Percentiles rank a stretch among this genome's conserved stretches.
These are phyloP conservation scores for Hypsizygus marmoreus DNA, from an alignment of 768 basidiomycete species.

Conservation along the genomic window DNA sequence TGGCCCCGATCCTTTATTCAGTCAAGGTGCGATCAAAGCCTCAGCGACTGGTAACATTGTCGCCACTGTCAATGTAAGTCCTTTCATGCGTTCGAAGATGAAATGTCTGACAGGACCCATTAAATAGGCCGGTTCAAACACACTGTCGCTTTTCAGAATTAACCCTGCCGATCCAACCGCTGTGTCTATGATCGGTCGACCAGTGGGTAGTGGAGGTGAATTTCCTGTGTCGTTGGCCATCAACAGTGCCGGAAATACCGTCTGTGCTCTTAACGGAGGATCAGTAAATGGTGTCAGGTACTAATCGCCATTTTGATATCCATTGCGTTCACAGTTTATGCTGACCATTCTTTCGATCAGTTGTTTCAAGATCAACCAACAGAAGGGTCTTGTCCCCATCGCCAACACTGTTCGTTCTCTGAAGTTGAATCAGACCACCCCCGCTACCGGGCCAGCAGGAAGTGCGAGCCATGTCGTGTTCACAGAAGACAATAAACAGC, in stretches of 20 bases:
- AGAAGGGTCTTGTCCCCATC: conserved; percentile 39
- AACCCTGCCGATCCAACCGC: conserved; percentile 43
- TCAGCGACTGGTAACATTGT: conserved; percentile 34
- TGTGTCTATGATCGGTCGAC: conserved; percentile 43
- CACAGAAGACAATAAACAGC: conserved; percentile 42
- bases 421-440: conserved; percentile 51
- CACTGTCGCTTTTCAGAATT: conserved; percentile 40
- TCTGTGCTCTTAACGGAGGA: conserved; percentile 47
- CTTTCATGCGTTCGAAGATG: not conserved
- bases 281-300: conserved; percentile 43
- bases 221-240: conserved; percentile 50
- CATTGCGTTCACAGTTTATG: too few species aligned
- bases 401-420: conserved; percentile 44
- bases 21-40: conserved; percentile 42
- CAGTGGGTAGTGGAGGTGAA: conserved; percentile 46
- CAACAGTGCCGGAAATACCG: conserved; percentile 31
- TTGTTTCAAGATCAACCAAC: conserved; percentile 46
- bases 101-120: not conserved
- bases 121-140: conserved; percentile 49
- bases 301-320: not conserved
- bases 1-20: conserved; percentile 43
- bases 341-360: too few species aligned
- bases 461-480: conserved; percentile 48
- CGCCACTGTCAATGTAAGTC: conserved; percentile 37
- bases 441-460: conserved; percentile 49